phyloP scores from a whole-genome alignment of 768 basidiomycete species.

The Pulveroboletus sp. region DNA sequence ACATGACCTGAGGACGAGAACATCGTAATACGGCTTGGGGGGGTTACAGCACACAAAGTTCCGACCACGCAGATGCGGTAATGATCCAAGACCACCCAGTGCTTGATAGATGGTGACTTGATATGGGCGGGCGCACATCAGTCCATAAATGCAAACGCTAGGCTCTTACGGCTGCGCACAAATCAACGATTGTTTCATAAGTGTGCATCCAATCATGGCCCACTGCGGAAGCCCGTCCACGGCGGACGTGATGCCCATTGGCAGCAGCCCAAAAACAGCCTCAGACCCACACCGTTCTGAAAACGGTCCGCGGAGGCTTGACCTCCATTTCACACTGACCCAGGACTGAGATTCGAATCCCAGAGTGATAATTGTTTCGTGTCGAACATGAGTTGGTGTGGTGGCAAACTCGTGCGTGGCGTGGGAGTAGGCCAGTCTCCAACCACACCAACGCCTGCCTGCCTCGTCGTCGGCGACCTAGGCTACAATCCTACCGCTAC shows the following conservation, averaged over 20 bases:
- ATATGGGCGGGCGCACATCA: constrained; percentile 18
- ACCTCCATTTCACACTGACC: constrained; percentile 4
- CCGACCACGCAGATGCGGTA: constrained; percentile 18
- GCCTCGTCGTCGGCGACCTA: constrained; percentile 6
- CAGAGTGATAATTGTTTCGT: constrained; percentile 4
- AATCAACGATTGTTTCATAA: constrained; percentile 19
- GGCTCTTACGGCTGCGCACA: constrained; percentile 10
- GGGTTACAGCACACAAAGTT: constrained; percentile 21
- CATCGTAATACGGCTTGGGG: constrained; percentile 9
- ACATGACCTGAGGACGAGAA: constrained; percentile 5
- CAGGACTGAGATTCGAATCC: constrained; percentile 5
- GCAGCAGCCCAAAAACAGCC: constrained; percentile 10
- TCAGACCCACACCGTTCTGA: constrained; percentile 14
- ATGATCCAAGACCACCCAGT: constrained; percentile 12
- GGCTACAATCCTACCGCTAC: constrained; percentile 2
- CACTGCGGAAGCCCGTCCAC: constrained; percentile 23
- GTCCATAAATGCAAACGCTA: constrained; percentile 6
- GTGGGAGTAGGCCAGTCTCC: constrained; percentile 27
- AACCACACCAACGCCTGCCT: too few relatives aligned
- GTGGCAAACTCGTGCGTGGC: constrained; percentile 14
- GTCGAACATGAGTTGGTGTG: background rate
- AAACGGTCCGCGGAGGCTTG: constrained; percentile 25
- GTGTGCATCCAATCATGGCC: constrained; percentile 8
- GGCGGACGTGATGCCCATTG: constrained; percentile 16
- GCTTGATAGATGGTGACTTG: constrained; percentile 14